A percentile compares a stretch with the other conserved stretches of the same genome.
Evolutionary conservation across 345 rosid genomes (phyloP).

Genomic region (Firmiana major): DNA sequence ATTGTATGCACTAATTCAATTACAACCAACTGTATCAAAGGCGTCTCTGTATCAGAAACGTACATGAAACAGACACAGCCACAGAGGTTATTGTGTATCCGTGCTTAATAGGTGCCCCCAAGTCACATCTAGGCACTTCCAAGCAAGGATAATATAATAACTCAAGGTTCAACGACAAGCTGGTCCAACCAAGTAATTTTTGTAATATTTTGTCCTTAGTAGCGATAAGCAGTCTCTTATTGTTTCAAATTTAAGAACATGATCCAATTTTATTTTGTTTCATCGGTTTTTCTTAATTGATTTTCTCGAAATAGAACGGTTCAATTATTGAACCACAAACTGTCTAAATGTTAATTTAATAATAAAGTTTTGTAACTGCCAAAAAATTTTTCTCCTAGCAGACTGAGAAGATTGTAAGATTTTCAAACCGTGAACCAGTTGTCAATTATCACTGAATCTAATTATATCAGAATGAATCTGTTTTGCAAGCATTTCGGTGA

Average conservation of each 20-base stretch:
- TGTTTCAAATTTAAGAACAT: neutral
- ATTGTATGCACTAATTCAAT: neutral
- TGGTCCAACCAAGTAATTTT: neutral
- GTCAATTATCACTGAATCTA: neutral
- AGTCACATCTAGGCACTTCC: neutral
- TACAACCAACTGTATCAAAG: neutral
- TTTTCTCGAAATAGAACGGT: neutral
- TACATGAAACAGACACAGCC: neutral
- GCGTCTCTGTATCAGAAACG: neutral
- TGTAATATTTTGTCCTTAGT: neutral
- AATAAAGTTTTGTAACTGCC: neutral
- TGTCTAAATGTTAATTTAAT: neutral
- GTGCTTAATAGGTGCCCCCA: neutral
- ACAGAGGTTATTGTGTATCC: neutral
- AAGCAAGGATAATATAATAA: neutral
- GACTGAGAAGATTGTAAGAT: neutral
- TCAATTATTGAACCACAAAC: neutral
- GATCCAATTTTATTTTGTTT: neutral
- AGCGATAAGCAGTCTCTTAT: neutral
- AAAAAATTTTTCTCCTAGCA: neutral
- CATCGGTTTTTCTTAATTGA: neutral
- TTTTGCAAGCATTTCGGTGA: neutral
- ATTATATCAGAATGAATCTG: neutral
- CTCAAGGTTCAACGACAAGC: neutral
- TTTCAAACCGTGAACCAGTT: neutral